Evolutionary conservation across 495 filamentous ascomycete genomes (phyloP).

Genomic region (Penicillium paxilli): DNA sequence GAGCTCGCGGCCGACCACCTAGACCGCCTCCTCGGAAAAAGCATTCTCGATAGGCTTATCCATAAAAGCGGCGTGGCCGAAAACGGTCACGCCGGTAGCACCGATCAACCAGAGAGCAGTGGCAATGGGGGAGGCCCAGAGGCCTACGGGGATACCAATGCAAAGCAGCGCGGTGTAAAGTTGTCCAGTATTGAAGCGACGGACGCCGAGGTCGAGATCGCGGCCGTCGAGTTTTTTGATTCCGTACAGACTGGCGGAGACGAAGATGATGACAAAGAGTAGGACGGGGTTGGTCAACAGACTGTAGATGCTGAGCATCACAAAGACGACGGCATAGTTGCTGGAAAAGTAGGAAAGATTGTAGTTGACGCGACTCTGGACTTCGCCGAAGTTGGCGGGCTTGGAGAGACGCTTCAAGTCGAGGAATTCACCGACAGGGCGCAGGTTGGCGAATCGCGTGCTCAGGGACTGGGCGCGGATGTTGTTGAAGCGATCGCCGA

Average conservation of each 20-base stretch:
- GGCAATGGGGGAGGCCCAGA: constrained; percentile 77
- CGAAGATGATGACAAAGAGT: constrained; percentile 88
- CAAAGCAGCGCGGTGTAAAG: constrained; percentile 87
- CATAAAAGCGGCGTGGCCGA: constrained; percentile 94
- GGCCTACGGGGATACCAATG: constrained; percentile 76
- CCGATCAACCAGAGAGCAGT: constrained; percentile 94
- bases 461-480: constrained; percentile 74
- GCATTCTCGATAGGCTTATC: constrained; percentile 99
- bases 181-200: constrained; percentile 85
- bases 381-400: constrained; percentile 84
- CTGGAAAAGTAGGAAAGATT: constrained; percentile 95
- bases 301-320: constrained; percentile 94
- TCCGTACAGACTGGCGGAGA: constrained; percentile 80
- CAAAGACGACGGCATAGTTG: constrained; percentile 94
- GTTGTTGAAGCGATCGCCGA: constrained; percentile 74
- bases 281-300: constrained; percentile 79
- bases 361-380: constrained; percentile 95
- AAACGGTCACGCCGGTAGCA: constrained; percentile 83
- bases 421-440: constrained; percentile 89
- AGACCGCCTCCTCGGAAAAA: constrained; percentile 99
- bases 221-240: constrained; percentile 85
- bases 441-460: constrained; percentile 87
- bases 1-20: constrained; percentile 99
- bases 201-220: constrained; percentile 81
- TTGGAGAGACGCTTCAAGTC: constrained; percentile 95